Evolutionary conservation across 1,284 basidiomycete species (phyloP).

Genomic region (Ustilago loliicola): DNA sequence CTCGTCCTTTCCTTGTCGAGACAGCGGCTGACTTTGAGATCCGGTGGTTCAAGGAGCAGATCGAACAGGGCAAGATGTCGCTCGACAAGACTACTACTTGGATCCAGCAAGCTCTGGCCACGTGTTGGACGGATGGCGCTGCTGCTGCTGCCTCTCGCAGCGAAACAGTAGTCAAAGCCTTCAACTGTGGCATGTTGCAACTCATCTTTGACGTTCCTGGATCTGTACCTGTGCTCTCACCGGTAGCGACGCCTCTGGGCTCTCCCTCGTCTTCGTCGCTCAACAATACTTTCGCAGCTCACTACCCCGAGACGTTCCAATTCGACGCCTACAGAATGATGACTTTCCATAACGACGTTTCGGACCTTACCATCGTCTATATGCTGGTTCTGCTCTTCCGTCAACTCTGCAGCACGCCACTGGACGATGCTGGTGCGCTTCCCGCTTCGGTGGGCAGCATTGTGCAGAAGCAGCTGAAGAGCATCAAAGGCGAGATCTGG

Average conservation of each 20-base stretch:
- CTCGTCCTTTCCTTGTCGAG: slow-evolving; percentile 85
- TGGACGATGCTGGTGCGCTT: slow-evolving; percentile 73
- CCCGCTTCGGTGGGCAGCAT: slow-evolving; percentile 31
- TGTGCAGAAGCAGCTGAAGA: slow-evolving; percentile 49
- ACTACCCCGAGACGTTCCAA: slow-evolving; percentile 79
- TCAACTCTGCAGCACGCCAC: slow-evolving; percentile 74
- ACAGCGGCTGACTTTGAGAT: slow-evolving; percentile 85
- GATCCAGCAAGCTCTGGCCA: slow-evolving; percentile 73
- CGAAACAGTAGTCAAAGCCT: slow-evolving; percentile 72
- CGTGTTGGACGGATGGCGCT: neutral
- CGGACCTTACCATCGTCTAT: slow-evolving; percentile 82
- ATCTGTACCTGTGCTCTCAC: slow-evolving; percentile 66
- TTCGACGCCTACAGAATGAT: slow-evolving; percentile 83
- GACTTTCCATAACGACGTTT: slow-evolving; percentile 79
- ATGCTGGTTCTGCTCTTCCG: slow-evolving; percentile 85
- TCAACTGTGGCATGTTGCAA: slow-evolving; percentile 79
- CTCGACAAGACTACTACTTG: slow-evolving; percentile 77
- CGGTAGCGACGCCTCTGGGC: slow-evolving; percentile 57
- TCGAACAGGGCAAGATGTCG: slow-evolving; percentile 73
- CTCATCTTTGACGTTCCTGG: slow-evolving; percentile 78
- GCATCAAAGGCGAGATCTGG: slow-evolving; percentile 79
- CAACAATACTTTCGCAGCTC: slow-evolving; percentile 54
- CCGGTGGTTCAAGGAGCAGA: slow-evolving; percentile 79
- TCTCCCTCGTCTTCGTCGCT: slow-evolving; percentile 69
- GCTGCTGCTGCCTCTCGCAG: slow-evolving; percentile 39